Evolutionary conservation across 129 eudicot genomes (phyloP).

Genomic region (Artemisia annua): DNA sequence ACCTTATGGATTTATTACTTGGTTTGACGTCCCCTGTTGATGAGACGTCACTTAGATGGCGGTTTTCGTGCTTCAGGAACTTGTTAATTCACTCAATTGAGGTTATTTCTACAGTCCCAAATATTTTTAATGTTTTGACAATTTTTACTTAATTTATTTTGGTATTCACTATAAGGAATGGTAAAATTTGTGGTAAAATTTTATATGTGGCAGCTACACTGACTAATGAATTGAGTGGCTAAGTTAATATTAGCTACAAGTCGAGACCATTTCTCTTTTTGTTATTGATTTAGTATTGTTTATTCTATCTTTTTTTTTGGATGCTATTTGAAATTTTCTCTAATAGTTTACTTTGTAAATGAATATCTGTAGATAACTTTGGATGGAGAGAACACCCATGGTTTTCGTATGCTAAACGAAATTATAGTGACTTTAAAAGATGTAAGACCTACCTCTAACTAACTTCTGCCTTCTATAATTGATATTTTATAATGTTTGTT

Average conservation of each 20-base stretch:
- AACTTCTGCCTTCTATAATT: slow-evolving; percentile 14
- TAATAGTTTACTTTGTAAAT: slow-evolving; percentile 18
- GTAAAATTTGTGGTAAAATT: slow-evolving; percentile 1
- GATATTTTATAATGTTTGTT: not conserved
- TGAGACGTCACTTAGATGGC: slow-evolving; percentile 45
- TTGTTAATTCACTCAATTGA: slow-evolving; percentile 66
- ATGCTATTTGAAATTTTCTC: slow-evolving; percentile 11
- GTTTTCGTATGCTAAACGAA: slow-evolving; percentile 88
- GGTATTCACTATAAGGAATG: not conserved
- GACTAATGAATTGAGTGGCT: too few species aligned
- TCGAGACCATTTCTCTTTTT: not conserved
- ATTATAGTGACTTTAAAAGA: slow-evolving; percentile 78
- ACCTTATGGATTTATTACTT: slow-evolving; percentile 67
- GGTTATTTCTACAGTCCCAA: slow-evolving; percentile 38
- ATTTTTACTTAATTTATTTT: not conserved
- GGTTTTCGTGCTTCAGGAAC: slow-evolving; percentile 62
- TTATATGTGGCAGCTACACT: not conserved
- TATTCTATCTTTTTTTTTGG: not conserved
- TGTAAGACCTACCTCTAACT: slow-evolving; percentile 54
- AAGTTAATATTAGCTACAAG: too few species aligned
- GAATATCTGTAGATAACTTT: slow-evolving; percentile 47
- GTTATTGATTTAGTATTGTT: not conserved
- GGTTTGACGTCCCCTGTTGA: slow-evolving; percentile 65
- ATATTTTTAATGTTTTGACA: not conserved
- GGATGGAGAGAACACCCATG: slow-evolving; percentile 69